Percentiles rank a stretch among this genome's conserved stretches.
phyloP scores from a whole-genome alignment of 139 green algal genomes.

The Chlorella sp. region DNA sequence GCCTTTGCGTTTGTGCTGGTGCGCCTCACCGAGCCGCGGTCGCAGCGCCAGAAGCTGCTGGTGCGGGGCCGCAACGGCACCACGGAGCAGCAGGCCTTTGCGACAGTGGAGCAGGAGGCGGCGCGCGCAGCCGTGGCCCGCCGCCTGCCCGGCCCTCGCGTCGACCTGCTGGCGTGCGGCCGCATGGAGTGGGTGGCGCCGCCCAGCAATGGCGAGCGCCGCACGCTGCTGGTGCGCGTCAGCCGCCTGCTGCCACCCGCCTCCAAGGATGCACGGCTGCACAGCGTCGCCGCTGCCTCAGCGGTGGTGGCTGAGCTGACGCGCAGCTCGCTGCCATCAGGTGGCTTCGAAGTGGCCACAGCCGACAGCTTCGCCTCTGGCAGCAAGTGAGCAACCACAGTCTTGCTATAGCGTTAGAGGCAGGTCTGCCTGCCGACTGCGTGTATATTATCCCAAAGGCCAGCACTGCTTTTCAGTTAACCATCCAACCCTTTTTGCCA shows the following conservation, averaged over 20 bases:
- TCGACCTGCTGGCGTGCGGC: conserved; percentile 69
- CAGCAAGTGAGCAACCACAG: not conserved
- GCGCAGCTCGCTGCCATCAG: conserved; percentile 7
- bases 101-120: conserved; percentile 35
- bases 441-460: no score
- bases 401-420: no score
- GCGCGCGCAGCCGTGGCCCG: conserved; percentile 6
- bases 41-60: conserved; percentile 66
- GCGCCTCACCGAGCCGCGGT: conserved; percentile 49
- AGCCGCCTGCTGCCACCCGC: conserved; percentile 10
- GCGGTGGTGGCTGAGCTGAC: conserved; percentile 15
- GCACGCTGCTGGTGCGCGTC: conserved; percentile 34
- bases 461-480: no score
- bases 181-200: conserved; percentile 67
- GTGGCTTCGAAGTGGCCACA: conserved; percentile 5
- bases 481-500: no score
- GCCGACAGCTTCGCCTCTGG: not conserved
- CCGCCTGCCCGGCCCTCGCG: conserved; percentile 42
- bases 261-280: conserved; percentile 16
- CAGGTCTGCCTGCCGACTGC: no score
- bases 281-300: not conserved
- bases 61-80: conserved; percentile 71
- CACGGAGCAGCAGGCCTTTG: conserved; percentile 57
- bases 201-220: conserved; percentile 22
- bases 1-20: conserved; percentile 69